Base-by-base conservation (phyloP, 1,284 basidiomycete species). In the Cryptococcus wingfieldii region DNA sequence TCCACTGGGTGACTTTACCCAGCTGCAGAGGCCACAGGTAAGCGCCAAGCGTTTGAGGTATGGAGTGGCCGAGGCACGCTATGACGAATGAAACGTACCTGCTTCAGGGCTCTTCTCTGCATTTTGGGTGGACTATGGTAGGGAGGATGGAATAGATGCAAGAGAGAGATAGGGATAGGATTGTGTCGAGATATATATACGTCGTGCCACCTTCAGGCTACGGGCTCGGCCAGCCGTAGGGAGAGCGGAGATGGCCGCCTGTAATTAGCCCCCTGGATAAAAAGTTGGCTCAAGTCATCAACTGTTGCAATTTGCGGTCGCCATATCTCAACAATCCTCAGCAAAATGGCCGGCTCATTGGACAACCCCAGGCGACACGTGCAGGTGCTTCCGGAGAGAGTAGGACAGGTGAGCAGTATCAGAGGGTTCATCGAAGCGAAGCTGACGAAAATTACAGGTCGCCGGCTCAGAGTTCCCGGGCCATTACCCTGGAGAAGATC, bases 401-500 rank as follows among this genome's bases (percentile, higher is more conserved):
- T 90, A 8, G 84, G 85, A 4, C 79, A 70, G 48, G 78, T 79
- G 37, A 55, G 76, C 67, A 5, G 5, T 34, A 8, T 16, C 43
- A n/a, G 5, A 19, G 28, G 23, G 28, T 19, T 48, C 18, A 7
- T 25, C 13, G 25, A 25, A 23, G 14, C 8, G 38, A 12, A 39
- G 16, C 46, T 25, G 44, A 41, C 16, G 18, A 23, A 27, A 16
- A 34, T 53, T 27, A 12, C 56, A 94, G 78, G 86, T 93, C 23
- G 86, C 88, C 0, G 90, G 85, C 64, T 87, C 87, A 8, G 88
- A 94, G 60, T 94, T 86, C 70, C 92, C 92, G 6, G 91, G 91
- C 0, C 86, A 92, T 70, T 86, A 88, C 67, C 86, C 90, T 0
- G 83, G 80, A 39, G 88, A 94, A 70, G 88, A 91, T 72, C 82